phyloP scores from a whole-genome alignment of 768 basidiomycete species.

The Rhodotorula babjevae region DNA sequence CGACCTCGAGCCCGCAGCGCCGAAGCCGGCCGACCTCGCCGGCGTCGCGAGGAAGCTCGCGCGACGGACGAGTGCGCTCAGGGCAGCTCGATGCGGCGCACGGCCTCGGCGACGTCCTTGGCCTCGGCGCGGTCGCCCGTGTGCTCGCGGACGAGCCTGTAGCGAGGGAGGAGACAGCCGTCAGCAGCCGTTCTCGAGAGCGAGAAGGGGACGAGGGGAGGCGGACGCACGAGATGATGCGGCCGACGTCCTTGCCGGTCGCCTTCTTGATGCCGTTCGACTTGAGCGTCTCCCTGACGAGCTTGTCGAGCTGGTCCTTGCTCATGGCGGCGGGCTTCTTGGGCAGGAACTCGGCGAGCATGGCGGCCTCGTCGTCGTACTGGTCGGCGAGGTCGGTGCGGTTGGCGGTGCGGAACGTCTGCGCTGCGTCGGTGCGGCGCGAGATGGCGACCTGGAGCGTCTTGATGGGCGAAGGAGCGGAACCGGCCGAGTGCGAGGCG shows the following conservation, averaged over 20 bases:
- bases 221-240: conserved; percentile 20
- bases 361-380: conserved; percentile 19
- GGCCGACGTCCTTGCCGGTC: conserved; percentile 26
- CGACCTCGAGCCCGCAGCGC: too few species aligned
- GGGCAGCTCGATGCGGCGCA: background rate
- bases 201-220: background rate
- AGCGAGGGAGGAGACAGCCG: background rate
- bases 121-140: conserved; percentile 5
- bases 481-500: conserved; percentile 17
- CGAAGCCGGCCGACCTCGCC: too few species aligned
- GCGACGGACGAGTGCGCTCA: background rate
- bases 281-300: conserved; percentile 11
- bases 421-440: conserved; percentile 21
- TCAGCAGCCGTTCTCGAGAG: too few species aligned
- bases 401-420: conserved; percentile 15
- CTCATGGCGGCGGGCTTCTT: background rate
- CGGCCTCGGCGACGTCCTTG: conserved; percentile 11
- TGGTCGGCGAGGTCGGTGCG: conserved; percentile 25
- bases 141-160: background rate
- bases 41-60: too few species aligned
- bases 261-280: conserved; percentile 20
- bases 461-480: conserved; percentile 25
- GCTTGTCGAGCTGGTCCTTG: conserved; percentile 1
- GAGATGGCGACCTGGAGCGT: conserved; percentile 23
- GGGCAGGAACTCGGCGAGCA: conserved; percentile 22